A percentile compares a stretch with the other conserved stretches of the same genome.
Conservation (phyloP, 352 stramenopile species). For the Globisporangium apiculatum region DNA sequence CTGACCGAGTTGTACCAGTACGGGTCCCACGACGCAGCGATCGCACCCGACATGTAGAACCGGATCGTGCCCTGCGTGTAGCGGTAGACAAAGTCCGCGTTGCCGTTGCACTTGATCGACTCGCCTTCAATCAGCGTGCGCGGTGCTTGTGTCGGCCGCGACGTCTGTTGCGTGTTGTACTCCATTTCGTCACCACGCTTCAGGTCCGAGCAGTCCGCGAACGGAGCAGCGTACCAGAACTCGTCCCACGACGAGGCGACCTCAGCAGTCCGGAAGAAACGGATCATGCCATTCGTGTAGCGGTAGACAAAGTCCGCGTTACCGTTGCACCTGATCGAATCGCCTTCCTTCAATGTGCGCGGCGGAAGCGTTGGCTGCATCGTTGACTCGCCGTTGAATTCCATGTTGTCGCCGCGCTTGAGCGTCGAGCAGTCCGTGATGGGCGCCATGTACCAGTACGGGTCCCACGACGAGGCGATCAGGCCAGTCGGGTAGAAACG, state of each 20-base stretch:
- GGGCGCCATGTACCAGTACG: slow-evolving; percentile 6
- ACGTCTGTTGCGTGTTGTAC: neutral
- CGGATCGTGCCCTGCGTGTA: slow-evolving; percentile 7
- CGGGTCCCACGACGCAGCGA: slow-evolving; percentile 17
- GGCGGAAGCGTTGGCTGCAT: slow-evolving; percentile 4
- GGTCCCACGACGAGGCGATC: slow-evolving; percentile 18
- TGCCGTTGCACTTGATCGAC: slow-evolving; percentile 10
- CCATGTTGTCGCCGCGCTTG: slow-evolving; percentile 14
- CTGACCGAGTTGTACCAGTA: slow-evolving; percentile 8
- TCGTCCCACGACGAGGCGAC: slow-evolving; percentile 20
- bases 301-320: slow-evolving; percentile 13
- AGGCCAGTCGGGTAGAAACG: slow-evolving; percentile 11
- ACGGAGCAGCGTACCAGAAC: slow-evolving; percentile 5
- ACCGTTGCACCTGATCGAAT: slow-evolving; percentile 17
- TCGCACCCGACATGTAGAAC: slow-evolving; percentile 8
- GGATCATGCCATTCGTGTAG: slow-evolving; percentile 7
- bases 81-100: slow-evolving; percentile 12
- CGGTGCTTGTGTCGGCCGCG: slow-evolving; percentile 1
- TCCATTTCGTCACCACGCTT: slow-evolving; percentile 3
- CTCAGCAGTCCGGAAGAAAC: slow-evolving; percentile 9
- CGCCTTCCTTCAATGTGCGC: slow-evolving; percentile 10
- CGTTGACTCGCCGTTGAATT: slow-evolving; percentile 9
- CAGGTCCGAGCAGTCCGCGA: slow-evolving; percentile 15
- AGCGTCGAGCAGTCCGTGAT: slow-evolving; percentile 14
- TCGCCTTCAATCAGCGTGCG: neutral